Conservation (phyloP, 345 rosid genomes). For the Diplotaxis tenuifolia region DNA sequence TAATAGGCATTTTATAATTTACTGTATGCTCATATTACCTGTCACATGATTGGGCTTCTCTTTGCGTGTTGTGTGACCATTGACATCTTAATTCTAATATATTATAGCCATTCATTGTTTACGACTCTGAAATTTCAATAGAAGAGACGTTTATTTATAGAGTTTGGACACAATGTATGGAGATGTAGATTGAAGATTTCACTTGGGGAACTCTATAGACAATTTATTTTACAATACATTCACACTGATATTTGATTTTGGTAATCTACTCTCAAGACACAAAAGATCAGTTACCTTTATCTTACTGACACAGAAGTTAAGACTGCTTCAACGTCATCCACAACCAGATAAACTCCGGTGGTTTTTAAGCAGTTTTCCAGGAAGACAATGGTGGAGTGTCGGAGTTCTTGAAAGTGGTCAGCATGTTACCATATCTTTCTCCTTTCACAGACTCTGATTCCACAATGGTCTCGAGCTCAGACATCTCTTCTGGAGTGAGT, state of each 20-base stretch:
- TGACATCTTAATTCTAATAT: not conserved
- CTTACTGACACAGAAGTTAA: not conserved
- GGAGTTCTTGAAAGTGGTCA: not conserved
- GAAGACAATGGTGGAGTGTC: not conserved
- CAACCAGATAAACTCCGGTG: not conserved
- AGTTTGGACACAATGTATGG: constrained; percentile 1
- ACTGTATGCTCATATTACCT: not conserved
- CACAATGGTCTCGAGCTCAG: constrained; percentile 53
- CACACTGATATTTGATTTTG: not conserved
- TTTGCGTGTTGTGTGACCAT: not conserved
- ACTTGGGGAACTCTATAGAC: constrained; percentile 24
- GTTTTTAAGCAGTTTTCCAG: constrained; percentile 35
- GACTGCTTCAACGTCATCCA: constrained; percentile 7
- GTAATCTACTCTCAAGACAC: not conserved
- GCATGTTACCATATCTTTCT: not conserved
- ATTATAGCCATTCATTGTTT: not conserved
- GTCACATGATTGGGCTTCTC: not conserved
- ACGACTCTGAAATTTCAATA: not conserved
- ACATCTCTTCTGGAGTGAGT: constrained; percentile 53
- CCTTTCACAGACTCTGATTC: constrained; percentile 43
- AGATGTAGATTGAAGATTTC: constrained; percentile 19
- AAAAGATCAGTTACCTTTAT: not conserved
- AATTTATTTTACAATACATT: not conserved
- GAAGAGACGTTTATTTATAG: not conserved
- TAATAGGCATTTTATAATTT: not conserved